phyloP scores from a whole-genome alignment of 2,329 filamentous ascomycete species.

The Fusarium foetens region DNA sequence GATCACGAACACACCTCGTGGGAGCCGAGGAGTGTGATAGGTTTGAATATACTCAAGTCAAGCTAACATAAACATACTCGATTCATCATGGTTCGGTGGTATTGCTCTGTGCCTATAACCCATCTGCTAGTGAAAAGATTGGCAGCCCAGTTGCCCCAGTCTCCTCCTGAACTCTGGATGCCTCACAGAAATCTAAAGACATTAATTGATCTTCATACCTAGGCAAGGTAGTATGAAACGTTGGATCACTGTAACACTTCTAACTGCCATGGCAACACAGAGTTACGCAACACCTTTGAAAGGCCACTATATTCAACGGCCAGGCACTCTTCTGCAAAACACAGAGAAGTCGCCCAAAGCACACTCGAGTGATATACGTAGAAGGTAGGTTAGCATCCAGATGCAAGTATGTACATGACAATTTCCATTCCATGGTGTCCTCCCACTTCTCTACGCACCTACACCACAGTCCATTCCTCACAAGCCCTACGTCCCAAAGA shows the following conservation, averaged over 20 bases:
- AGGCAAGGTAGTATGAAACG: slow-evolving; percentile 21
- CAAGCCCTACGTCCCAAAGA: neutral
- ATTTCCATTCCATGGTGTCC: neutral
- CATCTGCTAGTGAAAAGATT: neutral
- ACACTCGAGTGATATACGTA: neutral
- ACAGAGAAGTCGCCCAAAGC: neutral
- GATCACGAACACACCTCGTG: neutral
- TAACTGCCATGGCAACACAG: slow-evolving; percentile 15
- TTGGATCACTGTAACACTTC: slow-evolving; percentile 14
- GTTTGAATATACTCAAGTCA: neutral
- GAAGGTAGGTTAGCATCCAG: neutral
- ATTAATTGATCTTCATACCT: neutral
- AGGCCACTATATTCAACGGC: neutral
- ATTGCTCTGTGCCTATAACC: neutral
- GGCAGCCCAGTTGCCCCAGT: neutral
- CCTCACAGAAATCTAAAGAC: neutral
- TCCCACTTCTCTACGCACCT: neutral
- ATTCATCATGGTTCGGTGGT: neutral
- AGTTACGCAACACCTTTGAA: slow-evolving; percentile 12
- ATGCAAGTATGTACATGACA: neutral
- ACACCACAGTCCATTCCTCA: neutral
- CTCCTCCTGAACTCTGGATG: neutral
- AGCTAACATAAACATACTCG: neutral
- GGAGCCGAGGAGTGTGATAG: neutral
- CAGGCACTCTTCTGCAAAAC: slow-evolving; percentile 3